phyloP scores from a whole-genome alignment of 345 rosid genomes.

The Citrus maxima region DNA sequence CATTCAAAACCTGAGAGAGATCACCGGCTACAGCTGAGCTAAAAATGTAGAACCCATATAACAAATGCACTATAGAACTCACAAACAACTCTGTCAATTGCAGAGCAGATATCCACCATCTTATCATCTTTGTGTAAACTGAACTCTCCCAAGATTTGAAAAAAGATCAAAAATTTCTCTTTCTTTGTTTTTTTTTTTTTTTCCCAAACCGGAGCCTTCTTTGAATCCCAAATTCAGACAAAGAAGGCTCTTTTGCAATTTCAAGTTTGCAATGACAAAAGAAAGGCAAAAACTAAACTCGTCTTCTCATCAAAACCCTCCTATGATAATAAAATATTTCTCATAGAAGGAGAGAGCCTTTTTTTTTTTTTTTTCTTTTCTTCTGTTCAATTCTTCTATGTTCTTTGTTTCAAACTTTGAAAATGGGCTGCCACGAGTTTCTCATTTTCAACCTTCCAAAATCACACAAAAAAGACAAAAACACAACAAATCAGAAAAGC shows the following conservation, averaged over 20 bases:
- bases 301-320: conserved; percentile 12
- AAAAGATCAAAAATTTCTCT: neutral
- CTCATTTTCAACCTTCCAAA: conserved; percentile 27
- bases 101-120: conserved; percentile 57
- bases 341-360: neutral
- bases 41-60: conserved; percentile 76
- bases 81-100: conserved; percentile 76
- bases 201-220: conserved; percentile 23
- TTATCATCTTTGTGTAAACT: conserved; percentile 46
- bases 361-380: neutral
- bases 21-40: conserved; percentile 94
- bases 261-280: neutral
- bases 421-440: conserved; percentile 36
- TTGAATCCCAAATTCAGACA: conserved; percentile 1
- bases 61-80: conserved; percentile 70
- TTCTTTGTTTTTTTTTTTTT: too few relatives aligned
- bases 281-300: neutral
- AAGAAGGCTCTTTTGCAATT: conserved; percentile 16
- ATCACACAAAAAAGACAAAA: neutral
- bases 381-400: neutral
- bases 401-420: conserved; percentile 16
- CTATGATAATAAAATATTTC: conserved; percentile 5
- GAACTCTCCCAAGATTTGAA: neutral
- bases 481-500: conserved; percentile 11
- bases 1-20: conserved; percentile 54